These are phyloP conservation scores for Cryptococcus maquisensis DNA, from an alignment of 1,284 basidiomycete species.

Conservation along the genomic window DNA sequence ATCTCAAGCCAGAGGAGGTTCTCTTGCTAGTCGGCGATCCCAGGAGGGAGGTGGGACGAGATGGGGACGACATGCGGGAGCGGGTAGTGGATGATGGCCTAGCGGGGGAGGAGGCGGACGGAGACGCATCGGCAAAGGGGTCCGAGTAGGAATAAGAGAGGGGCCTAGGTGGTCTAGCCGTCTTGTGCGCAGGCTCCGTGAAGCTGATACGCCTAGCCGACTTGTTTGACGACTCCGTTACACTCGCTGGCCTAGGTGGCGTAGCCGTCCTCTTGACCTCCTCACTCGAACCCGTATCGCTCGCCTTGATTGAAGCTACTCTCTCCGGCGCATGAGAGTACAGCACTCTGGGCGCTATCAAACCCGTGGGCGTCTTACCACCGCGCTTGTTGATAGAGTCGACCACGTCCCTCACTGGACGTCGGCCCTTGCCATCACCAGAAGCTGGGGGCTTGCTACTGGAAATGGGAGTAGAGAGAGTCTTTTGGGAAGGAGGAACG, in stretches of 20 bases:
- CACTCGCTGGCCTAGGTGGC: not conserved
- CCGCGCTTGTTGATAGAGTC: conserved; percentile 38
- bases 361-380: conserved; percentile 8
- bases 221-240: too few relatives aligned
- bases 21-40: not conserved
- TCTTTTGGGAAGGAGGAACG: not conserved
- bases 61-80: not conserved
- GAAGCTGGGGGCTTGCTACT: not conserved
- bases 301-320: not conserved
- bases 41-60: not conserved
- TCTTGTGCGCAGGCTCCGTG: not conserved
- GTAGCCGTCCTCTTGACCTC: not conserved
- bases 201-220: not conserved
- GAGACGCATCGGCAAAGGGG: not conserved
- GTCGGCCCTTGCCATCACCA: conserved; percentile 2
- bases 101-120: not conserved
- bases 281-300: not conserved
- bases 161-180: not conserved
- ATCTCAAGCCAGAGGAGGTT: not conserved
- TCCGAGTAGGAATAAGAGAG: not conserved
- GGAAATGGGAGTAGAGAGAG: not conserved
- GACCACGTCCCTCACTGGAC: conserved; percentile 37
- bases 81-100: not conserved
- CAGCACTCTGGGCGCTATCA: conserved; percentile 20
- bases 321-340: conserved; percentile 16